Conservation (phyloP, 305 asterid species). For the Solanum hybrid region DNA sequence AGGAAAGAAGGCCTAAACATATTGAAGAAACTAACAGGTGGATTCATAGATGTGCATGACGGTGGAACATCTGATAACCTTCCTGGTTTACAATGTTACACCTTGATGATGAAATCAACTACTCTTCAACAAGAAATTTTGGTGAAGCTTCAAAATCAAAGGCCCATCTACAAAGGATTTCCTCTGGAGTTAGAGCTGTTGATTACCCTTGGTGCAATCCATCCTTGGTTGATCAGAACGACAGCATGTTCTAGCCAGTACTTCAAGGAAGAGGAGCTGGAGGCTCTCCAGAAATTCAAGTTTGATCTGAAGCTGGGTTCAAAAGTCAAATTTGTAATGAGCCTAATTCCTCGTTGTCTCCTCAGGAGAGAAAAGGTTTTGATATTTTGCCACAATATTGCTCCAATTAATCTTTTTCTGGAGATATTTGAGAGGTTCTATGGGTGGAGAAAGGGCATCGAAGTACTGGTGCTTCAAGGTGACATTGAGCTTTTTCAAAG, state of each 20-base stretch:
- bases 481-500: constrained; percentile 92
- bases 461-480: constrained; percentile 88
- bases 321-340: constrained; percentile 86
- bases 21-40: constrained; percentile 56
- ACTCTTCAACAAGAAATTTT: constrained; percentile 63
- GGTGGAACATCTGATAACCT: constrained; percentile 71
- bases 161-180: constrained; percentile 79
- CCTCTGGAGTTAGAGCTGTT: constrained; percentile 80
- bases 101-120: constrained; percentile 90
- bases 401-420: constrained; percentile 76
- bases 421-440: constrained; percentile 68
- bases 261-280: constrained; percentile 50
- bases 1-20: constrained; percentile 63
- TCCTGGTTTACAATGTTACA: constrained; percentile 90
- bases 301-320: constrained; percentile 75
- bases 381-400: constrained; percentile 86
- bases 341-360: constrained; percentile 71
- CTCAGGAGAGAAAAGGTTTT: constrained; percentile 62
- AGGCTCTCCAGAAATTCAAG: constrained; percentile 60
- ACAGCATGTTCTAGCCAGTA: constrained; percentile 64
- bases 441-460: constrained; percentile 81
- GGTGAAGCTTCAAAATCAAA: constrained; percentile 60
- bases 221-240: constrained; percentile 88
- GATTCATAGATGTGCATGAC: constrained; percentile 84
- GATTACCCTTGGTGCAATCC: constrained; percentile 90